Conservation (phyloP, 1,284 basidiomycete species). For the Ustilago loliicola region DNA sequence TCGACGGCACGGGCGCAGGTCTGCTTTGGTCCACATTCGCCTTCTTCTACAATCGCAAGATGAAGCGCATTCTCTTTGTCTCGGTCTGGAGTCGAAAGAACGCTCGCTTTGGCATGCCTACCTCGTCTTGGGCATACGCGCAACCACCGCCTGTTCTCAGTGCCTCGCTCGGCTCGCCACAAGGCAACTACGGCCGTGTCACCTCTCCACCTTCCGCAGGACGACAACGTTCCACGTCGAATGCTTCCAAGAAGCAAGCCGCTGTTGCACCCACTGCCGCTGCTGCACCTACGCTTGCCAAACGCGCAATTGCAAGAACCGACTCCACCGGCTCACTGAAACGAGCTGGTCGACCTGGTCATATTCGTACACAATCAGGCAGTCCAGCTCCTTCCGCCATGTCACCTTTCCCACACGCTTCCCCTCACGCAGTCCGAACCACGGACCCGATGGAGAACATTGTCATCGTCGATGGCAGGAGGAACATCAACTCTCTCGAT, state of each 20-base stretch:
- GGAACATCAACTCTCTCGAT: conserved; percentile 52
- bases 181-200: conserved; percentile 24
- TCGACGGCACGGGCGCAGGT: conserved; percentile 76
- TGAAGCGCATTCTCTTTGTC: conserved; percentile 91
- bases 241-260: conserved; percentile 29
- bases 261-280: conserved; percentile 23
- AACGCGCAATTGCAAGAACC: conserved; percentile 55
- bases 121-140: conserved; percentile 43
- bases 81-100: conserved; percentile 90
- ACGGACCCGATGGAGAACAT: conserved; percentile 45
- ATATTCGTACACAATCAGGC: conserved; percentile 49
- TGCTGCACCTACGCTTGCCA: conserved; percentile 53
- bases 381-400: conserved; percentile 66
- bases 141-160: conserved; percentile 46
- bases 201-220: conserved; percentile 10
- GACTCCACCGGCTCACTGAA: conserved; percentile 50
- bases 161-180: conserved; percentile 41
- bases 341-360: conserved; percentile 31
- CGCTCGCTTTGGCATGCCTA: conserved; percentile 47
- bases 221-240: conserved; percentile 28
- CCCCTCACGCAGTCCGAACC: conserved; percentile 37
- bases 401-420: conserved; percentile 67
- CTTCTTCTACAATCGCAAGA: conserved; percentile 94
- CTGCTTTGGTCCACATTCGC: conserved; percentile 96
- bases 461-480: conserved; percentile 38